phyloP scores from a whole-genome alignment of 2,329 filamentous ascomycete species.

The Colletotrichum viniferum region DNA sequence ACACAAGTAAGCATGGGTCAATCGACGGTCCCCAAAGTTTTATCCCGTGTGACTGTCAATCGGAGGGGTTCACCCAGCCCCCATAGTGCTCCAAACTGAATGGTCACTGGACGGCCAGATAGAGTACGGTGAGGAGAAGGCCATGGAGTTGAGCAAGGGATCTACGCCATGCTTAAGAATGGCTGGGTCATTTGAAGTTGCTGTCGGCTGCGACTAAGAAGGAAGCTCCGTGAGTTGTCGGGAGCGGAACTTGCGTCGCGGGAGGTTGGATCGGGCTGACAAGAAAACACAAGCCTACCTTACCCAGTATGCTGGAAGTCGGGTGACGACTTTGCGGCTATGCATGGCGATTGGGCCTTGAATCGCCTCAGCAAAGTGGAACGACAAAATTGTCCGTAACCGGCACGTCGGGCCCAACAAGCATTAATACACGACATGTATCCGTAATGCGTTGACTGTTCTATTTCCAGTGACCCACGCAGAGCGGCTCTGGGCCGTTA shows the following conservation, averaged over 20 bases:
- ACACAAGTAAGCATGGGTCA: neutral
- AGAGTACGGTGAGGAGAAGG: neutral
- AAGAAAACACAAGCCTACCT: neutral
- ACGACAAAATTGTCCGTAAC: neutral
- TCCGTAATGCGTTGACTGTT: neutral
- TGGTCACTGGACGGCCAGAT: neutral
- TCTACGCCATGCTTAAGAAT: neutral
- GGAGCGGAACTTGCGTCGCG: neutral
- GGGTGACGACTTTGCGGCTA: neutral
- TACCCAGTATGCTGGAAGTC: neutral
- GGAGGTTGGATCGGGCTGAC: neutral
- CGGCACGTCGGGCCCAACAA: neutral
- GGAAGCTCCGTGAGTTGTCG: slow-evolving; percentile 8
- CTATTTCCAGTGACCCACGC: neutral
- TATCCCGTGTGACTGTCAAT: neutral
- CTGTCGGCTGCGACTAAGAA: slow-evolving; percentile 6
- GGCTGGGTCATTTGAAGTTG: neutral
- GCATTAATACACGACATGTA: neutral
- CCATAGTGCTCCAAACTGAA: neutral
- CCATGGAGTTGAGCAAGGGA: neutral
- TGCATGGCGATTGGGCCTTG: neutral
- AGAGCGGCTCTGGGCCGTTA: neutral
- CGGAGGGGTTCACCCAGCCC: neutral
- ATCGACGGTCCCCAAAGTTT: neutral
- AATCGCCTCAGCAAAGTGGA: neutral